phyloP scores from a whole-genome alignment of 2,329 filamentous ascomycete species.

The Curvularia eragrostidis region DNA sequence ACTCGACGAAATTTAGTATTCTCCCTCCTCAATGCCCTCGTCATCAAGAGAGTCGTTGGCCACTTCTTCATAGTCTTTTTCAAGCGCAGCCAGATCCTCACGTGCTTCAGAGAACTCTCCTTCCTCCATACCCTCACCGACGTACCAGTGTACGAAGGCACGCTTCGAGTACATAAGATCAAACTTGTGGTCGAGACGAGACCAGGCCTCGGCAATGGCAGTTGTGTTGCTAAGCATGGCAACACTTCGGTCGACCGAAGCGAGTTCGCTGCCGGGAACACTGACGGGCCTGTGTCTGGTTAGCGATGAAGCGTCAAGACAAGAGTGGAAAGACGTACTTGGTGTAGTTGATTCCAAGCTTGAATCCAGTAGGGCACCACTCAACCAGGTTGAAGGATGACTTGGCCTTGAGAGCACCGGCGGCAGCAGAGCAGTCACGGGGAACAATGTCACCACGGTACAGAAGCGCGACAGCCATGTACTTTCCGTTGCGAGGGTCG shows the following conservation, averaged over 20 bases:
- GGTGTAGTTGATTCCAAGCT: constrained; percentile 78
- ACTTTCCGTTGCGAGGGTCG: constrained; percentile 76
- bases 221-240: constrained; percentile 79
- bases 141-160: constrained; percentile 79
- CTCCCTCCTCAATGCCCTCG: constrained; percentile 50
- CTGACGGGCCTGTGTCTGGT: constrained; percentile 77
- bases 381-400: constrained; percentile 75
- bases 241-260: constrained; percentile 96
- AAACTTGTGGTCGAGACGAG: constrained; percentile 75
- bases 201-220: constrained; percentile 76
- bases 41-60: constrained; percentile 71
- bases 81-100: constrained; percentile 82
- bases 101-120: constrained; percentile 88
- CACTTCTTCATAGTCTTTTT: constrained; percentile 88
- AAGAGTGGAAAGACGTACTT: constrained; percentile 35
- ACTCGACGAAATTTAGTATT: constrained; percentile 46
- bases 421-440: constrained; percentile 71
- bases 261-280: constrained; percentile 94
- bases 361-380: constrained; percentile 79
- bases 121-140: constrained; percentile 92
- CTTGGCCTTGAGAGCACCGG: constrained; percentile 73
- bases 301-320: neutral
- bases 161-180: constrained; percentile 82
- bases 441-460: constrained; percentile 76
- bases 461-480: constrained; percentile 75